Conservation (phyloP, 352 stramenopile genomes). For the Phytopythium litorale region DNA sequence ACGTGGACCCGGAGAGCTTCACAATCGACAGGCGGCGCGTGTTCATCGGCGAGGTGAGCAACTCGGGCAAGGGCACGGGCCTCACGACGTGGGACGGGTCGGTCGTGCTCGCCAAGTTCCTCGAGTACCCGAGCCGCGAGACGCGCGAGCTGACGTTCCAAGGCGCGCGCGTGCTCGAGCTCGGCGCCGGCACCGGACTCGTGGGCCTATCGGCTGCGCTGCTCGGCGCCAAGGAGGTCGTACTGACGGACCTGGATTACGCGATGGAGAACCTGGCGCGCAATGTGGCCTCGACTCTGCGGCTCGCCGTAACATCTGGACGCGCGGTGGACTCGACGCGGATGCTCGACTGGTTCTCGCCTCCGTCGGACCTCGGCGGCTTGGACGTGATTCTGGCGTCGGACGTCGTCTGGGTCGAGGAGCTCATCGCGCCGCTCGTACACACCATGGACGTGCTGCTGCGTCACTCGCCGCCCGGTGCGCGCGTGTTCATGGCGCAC, state of each 20-base stretch:
- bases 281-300: constrained; percentile 46
- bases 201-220: constrained; percentile 80
- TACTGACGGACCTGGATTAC: constrained; percentile 86
- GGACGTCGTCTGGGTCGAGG: constrained; percentile 90
- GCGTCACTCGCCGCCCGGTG: constrained; percentile 24
- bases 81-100: constrained; percentile 91
- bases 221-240: constrained; percentile 67
- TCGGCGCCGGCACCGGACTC: constrained; percentile 84
- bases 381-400: constrained; percentile 85
- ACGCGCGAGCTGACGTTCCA: constrained; percentile 13
- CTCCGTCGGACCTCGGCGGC: constrained; percentile 40
- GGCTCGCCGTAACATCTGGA: constrained; percentile 12
- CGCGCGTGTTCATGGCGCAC: constrained; percentile 62
- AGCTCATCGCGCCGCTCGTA: constrained; percentile 85
- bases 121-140: constrained; percentile 51
- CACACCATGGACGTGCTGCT: constrained; percentile 57
- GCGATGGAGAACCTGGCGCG: constrained; percentile 74
- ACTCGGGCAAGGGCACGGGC: constrained; percentile 83
- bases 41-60: constrained; percentile 62
- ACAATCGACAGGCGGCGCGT: constrained; percentile 46
- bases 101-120: constrained; percentile 89
- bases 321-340: constrained; percentile 11
- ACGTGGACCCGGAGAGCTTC: constrained; percentile 43
- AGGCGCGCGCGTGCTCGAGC: constrained; percentile 62
- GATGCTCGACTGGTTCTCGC: constrained; percentile 72